Evolutionary conservation across 1,284 basidiomycete species (phyloP).

Genomic region (Ustilago bromivora): DNA sequence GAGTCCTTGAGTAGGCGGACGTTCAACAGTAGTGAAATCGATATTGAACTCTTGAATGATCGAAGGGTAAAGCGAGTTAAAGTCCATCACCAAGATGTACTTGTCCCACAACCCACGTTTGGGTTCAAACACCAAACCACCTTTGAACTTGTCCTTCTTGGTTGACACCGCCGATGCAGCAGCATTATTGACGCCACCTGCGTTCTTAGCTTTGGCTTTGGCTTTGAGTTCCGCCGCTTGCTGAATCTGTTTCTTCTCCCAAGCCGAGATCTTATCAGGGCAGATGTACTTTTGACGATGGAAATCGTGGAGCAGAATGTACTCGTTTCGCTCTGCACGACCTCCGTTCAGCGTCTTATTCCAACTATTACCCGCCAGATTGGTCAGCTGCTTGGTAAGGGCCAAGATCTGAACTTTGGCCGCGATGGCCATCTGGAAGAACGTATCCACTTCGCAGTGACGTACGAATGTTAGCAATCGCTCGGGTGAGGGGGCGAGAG

Average conservation of each 20-base stretch:
- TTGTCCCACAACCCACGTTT: conserved; percentile 97
- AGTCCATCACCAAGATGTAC: conserved; percentile 98
- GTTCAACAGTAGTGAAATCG: conserved; percentile 95
- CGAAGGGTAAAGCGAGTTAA: conserved; percentile 98
- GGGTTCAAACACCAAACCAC: conserved; percentile 97
- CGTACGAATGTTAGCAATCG: conserved; percentile 86
- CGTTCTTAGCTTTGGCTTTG: conserved; percentile 41
- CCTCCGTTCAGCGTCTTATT: conserved; percentile 73
- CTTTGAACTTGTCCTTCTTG: conserved; percentile 92
- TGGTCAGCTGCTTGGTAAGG: conserved; percentile 92
- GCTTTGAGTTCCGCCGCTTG: conserved; percentile 53
- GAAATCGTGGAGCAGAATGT: conserved; percentile 98
- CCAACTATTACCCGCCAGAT: conserved; percentile 98
- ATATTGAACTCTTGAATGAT: conserved; percentile 99
- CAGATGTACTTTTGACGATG: conserved; percentile 95
- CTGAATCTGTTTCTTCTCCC: conserved; percentile 66
- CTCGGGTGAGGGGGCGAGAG: conserved; percentile 81
- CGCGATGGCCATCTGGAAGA: conserved; percentile 94
- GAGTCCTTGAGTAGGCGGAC: conserved; percentile 73
- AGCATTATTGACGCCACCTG: conserved; percentile 32
- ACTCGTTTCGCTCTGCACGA: conserved; percentile 97
- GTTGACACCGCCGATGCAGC: conserved; percentile 67
- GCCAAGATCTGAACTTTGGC: conserved; percentile 89
- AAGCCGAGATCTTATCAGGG: conserved; percentile 91
- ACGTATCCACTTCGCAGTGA: conserved; percentile 92